A percentile compares a stretch with the other conserved stretches of the same genome.
These are phyloP conservation scores for Plasmodium gaboni DNA, from an alignment of 169 alveolate genomes.

Conservation along the genomic window DNA sequence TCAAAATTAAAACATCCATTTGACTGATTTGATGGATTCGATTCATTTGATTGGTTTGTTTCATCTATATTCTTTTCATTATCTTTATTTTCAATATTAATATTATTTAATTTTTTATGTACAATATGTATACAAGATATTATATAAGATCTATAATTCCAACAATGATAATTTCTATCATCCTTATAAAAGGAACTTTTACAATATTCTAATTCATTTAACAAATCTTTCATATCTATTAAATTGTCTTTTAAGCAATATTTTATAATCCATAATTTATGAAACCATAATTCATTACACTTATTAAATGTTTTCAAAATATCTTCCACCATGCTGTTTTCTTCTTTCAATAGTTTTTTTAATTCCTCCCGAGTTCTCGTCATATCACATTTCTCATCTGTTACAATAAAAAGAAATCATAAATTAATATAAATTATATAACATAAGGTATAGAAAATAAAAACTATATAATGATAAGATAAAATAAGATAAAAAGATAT, in stretches of 20 bases:
- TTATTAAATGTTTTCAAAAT: constrained; percentile 43
- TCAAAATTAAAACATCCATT: constrained; percentile 11
- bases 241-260: constrained; percentile 39
- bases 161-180: constrained; percentile 69
- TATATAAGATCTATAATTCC: constrained; percentile 71
- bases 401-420: constrained; percentile 4
- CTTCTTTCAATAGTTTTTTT: constrained; percentile 53
- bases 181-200: constrained; percentile 29
- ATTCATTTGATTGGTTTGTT: neutral
- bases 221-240: constrained; percentile 13
- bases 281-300: constrained; percentile 70
- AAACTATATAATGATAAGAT: too few species aligned
- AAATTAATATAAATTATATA: neutral
- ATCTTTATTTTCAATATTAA: too few species aligned
- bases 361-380: constrained; percentile 1
- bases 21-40: neutral
- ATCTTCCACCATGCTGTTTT: constrained; percentile 59
- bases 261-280: constrained; percentile 65
- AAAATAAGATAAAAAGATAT: constrained; percentile 5
- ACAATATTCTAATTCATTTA: constrained; percentile 64
- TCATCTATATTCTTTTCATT: neutral
- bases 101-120: neutral
- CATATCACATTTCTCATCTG: neutral
- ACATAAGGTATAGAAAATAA: too few species aligned
- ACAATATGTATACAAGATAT: constrained; percentile 52